phyloP scores from a whole-genome alignment of 2,329 filamentous ascomycete species.

The Colletotrichum nymphaeae region DNA sequence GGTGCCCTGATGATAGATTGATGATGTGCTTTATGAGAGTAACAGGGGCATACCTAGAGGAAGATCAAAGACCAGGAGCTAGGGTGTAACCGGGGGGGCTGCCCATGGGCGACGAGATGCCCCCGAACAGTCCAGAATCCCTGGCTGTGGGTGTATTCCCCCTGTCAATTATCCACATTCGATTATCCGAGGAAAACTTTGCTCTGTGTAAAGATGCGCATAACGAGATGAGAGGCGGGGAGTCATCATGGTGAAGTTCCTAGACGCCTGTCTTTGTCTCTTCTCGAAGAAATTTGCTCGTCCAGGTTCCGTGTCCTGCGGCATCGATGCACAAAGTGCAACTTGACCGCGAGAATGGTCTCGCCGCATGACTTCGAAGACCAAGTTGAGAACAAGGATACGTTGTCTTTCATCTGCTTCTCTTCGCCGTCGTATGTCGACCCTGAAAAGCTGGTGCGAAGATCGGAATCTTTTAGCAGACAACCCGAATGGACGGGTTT shows the following conservation, averaged over 20 bases:
- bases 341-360: not conserved
- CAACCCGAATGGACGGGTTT: not conserved
- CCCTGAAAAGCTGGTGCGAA: not conserved
- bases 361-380: not conserved
- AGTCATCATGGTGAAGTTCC: not conserved
- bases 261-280: not conserved
- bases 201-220: not conserved
- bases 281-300: not conserved
- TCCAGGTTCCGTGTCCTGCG: not conserved
- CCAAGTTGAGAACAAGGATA: not conserved
- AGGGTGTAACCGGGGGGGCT: not conserved
- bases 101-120: not conserved
- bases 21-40: constrained; percentile 19
- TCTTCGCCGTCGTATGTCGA: not conserved
- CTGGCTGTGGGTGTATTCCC: not conserved
- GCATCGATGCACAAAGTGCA: not conserved
- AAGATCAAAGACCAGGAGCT: not conserved
- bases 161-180: constrained; percentile 4
- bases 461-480: not conserved
- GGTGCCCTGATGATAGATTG: constrained; percentile 24
- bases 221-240: not conserved
- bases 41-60: not conserved
- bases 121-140: constrained; percentile 1
- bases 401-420: constrained; percentile 1
- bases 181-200: constrained; percentile 15